A percentile compares a stretch with the other conserved stretches of the same genome.
These are phyloP conservation scores for Akanthomyces uredinophilus DNA, from an alignment of 2,329 filamentous ascomycete genomes.

Conservation along the genomic window DNA sequence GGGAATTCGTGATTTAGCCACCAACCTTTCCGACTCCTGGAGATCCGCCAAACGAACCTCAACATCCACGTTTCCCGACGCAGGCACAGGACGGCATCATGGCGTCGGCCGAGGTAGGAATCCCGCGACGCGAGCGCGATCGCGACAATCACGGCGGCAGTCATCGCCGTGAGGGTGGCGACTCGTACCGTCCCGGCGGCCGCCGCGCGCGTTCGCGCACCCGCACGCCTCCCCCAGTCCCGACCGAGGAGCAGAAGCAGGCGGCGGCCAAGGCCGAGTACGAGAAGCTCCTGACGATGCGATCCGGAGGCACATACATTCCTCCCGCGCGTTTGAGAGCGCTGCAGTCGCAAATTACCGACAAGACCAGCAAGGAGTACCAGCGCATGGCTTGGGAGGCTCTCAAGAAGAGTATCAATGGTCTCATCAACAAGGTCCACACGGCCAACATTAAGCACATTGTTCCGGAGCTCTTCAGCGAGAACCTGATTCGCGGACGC, in stretches of 20 bases:
- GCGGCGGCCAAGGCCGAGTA: slow-evolving; percentile 87
- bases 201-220: slow-evolving; percentile 21
- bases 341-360: slow-evolving; percentile 92
- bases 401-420: slow-evolving; percentile 97
- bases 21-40: not conserved
- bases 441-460: slow-evolving; percentile 97
- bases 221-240: slow-evolving; percentile 36
- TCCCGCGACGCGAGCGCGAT: slow-evolving; percentile 35
- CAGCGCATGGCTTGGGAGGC: slow-evolving; percentile 99
- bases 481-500: slow-evolving; percentile 87
- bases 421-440: slow-evolving; percentile 98
- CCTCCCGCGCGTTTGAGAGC: slow-evolving; percentile 86
- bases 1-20: not conserved
- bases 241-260: slow-evolving; percentile 78
- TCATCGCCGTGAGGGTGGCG: slow-evolving; percentile 35
- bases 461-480: slow-evolving; percentile 89
- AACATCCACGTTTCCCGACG: not conserved
- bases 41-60: not conserved
- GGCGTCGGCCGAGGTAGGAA: slow-evolving; percentile 42
- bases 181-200: slow-evolving; percentile 44
- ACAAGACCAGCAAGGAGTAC: slow-evolving; percentile 94
- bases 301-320: slow-evolving; percentile 94
- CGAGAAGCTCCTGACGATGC: slow-evolving; percentile 84
- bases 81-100: slow-evolving; percentile 24
- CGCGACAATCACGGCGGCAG: slow-evolving; percentile 21